Evolutionary conservation across 2,329 filamentous ascomycete species (phyloP), one percentile per base, ranked within the genome.

Genomic region (Fusarium metavorans): DNA sequence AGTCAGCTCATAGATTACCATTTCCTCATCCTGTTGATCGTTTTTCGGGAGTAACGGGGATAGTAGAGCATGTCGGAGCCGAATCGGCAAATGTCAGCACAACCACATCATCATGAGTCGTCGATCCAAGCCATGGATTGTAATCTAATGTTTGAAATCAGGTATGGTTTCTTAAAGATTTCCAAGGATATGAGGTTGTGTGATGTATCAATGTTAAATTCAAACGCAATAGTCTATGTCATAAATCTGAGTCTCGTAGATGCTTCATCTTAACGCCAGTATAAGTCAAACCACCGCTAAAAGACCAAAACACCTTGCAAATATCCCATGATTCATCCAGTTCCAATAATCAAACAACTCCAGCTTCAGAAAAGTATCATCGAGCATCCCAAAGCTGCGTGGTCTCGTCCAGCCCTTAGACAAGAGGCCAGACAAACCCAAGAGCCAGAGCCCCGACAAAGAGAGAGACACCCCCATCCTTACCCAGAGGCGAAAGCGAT

Each of bases 21-120:
- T 25, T 16, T 18, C 14, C 14, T 10, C 30, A 66, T 39, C 6
- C 23, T 37, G 14, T 50, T 62, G 23, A 27, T 37, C 18, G 6
- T 65, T 10, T 20, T 25, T 64, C 72, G 74, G 75, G 14, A 35
- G 35, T 75, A 77, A 61, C 75, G 74, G 75, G 41, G 66, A 77
- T 76, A 69, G 66, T 54, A 57, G 14, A 62, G 1, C 4, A 18
- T 10, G 16, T 68, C 76, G 76, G 76, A 52, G 64, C 76, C 76
- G 76, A 75, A 60, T 76, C 76, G 76, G 76, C 76, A 58, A 54
- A 57, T 10, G 27, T 52, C 27, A 63, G 32, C 60, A 52, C 30
- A 37, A 63, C 60, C 25, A 54, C 30, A 18, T 62, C 37, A 37
- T 23, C 37, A 64, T 48, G n/a, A 68, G 41, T 32, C 16, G 20